These are phyloP conservation scores for Aspergillus baeticus DNA, from an alignment of 495 filamentous ascomycete species.

Conservation along the genomic window DNA sequence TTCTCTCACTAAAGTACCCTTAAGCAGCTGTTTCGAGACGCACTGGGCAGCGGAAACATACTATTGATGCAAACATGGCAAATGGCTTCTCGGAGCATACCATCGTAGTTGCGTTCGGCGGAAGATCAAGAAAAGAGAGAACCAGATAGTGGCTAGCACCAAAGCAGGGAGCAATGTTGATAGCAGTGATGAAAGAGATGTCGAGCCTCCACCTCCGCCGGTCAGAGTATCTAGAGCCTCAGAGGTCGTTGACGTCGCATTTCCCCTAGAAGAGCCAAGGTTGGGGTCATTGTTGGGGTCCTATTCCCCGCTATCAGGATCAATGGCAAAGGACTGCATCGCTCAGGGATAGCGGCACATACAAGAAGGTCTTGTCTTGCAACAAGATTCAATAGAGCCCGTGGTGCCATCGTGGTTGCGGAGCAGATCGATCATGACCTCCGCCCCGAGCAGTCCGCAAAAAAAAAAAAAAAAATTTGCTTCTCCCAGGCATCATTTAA, in stretches of 20 bases:
- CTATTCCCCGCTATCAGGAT: conserved; percentile 17
- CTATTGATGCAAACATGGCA: conserved; percentile 67
- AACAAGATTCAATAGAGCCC: conserved; percentile 11
- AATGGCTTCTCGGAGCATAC: conserved; percentile 81
- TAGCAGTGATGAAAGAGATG: conserved; percentile 55
- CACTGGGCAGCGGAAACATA: conserved; percentile 30
- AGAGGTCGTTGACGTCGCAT: conserved; percentile 38
- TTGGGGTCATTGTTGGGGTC: conserved; percentile 43
- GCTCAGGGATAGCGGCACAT: conserved; percentile 2
- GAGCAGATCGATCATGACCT: conserved; percentile 1
- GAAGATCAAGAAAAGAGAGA: conserved; percentile 71
- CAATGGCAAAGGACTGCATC: not conserved
- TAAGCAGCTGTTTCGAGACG: not conserved
- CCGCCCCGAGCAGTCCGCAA: not conserved
- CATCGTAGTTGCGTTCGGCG: conserved; percentile 68
- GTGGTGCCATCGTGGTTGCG: conserved; percentile 13
- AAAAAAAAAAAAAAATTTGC: not conserved
- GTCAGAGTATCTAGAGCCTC: conserved; percentile 31
- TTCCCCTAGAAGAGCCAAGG: conserved; percentile 42
- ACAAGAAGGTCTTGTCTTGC: conserved; percentile 19
- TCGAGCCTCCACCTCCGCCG: conserved; percentile 25
- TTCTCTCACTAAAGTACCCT: conserved; percentile 28
- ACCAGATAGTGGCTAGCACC: conserved; percentile 63
- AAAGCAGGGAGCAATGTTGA: conserved; percentile 71
- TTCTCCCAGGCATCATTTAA: not conserved